Percentiles rank a stretch among this genome's conserved stretches.
Evolutionary conservation across 148 eudicot genomes (phyloP).

Genomic region (Amaranthus palmeri): DNA sequence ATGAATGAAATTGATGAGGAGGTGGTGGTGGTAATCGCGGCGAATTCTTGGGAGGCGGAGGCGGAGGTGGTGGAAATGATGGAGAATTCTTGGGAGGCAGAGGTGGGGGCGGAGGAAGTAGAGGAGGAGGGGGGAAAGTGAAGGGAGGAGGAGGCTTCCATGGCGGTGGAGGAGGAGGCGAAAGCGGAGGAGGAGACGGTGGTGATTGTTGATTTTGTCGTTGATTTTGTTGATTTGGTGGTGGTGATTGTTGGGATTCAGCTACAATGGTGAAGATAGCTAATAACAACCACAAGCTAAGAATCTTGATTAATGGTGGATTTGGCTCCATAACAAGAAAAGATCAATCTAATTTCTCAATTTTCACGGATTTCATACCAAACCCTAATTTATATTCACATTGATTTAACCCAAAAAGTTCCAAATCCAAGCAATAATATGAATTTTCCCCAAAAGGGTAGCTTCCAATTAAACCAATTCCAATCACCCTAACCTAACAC

Average conservation of each 20-base stretch:
- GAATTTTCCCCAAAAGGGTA: not conserved
- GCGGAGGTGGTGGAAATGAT: not conserved
- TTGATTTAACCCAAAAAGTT: not conserved
- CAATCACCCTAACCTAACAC: slow-evolving; percentile 1
- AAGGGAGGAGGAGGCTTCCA: slow-evolving; percentile 11
- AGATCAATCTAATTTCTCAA: slow-evolving; percentile 9
- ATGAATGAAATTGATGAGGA: slow-evolving; percentile 10
- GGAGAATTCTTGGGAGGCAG: slow-evolving; percentile 13
- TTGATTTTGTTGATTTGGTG: not conserved
- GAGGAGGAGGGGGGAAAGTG: not conserved
- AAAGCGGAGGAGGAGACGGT: not conserved
- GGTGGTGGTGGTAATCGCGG: slow-evolving; percentile 17
- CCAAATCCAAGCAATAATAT: not conserved
- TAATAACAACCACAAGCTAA: slow-evolving; percentile 22
- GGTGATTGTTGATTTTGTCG: not conserved
- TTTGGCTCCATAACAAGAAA: slow-evolving; percentile 32
- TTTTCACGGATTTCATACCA: slow-evolving; percentile 12
- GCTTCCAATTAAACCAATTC: slow-evolving; percentile 5
- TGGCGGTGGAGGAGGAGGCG: not conserved
- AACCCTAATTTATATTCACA: slow-evolving; percentile 7
- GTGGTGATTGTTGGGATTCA: slow-evolving; percentile 31
- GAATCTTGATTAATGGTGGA: slow-evolving; percentile 27
- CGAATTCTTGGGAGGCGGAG: slow-evolving; percentile 11
- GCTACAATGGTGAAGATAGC: slow-evolving; percentile 24
- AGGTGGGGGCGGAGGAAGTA: slow-evolving; percentile 13